Evolutionary conservation across 345 rosid genomes (phyloP).

Genomic region (Brassica juncea): DNA sequence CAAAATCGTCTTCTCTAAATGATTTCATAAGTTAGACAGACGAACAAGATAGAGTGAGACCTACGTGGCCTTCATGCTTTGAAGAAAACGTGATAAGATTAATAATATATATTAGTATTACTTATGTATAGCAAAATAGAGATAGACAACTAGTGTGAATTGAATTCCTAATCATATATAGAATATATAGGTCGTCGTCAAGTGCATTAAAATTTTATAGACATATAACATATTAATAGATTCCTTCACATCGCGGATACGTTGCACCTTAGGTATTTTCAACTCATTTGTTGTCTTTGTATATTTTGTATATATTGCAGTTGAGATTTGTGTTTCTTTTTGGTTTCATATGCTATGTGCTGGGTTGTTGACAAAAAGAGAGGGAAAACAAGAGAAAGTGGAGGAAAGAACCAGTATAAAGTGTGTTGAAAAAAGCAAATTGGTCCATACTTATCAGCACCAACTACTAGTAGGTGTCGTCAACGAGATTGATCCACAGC

Average conservation of each 20-base stretch:
- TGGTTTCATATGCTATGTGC: constrained; percentile 20
- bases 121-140: not conserved
- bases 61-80: constrained; percentile 37
- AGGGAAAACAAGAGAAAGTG: constrained; percentile 15
- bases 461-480: constrained; percentile 38
- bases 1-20: not conserved
- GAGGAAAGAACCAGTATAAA: not conserved
- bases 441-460: constrained; percentile 40
- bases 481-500: constrained; percentile 10
- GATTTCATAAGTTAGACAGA: constrained; percentile 29
- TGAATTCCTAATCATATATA: not conserved
- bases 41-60: constrained; percentile 27
- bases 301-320: not conserved
- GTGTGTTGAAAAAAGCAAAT: constrained; percentile 3
- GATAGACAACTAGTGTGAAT: constrained; percentile 20
- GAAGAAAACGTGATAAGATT: constrained; percentile 29
- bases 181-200: constrained; percentile 2
- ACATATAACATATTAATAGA: constrained; percentile 17
- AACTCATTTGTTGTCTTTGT: not conserved
- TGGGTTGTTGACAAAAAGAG: not conserved
- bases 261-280: not conserved
- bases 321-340: not conserved
- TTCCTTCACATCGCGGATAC: constrained; percentile 20
- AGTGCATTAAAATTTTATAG: not conserved
- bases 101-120: not conserved